These are phyloP conservation scores for Metschnikowia anglica DNA, from an alignment of 805 yeast species.

Conservation along the genomic window DNA sequence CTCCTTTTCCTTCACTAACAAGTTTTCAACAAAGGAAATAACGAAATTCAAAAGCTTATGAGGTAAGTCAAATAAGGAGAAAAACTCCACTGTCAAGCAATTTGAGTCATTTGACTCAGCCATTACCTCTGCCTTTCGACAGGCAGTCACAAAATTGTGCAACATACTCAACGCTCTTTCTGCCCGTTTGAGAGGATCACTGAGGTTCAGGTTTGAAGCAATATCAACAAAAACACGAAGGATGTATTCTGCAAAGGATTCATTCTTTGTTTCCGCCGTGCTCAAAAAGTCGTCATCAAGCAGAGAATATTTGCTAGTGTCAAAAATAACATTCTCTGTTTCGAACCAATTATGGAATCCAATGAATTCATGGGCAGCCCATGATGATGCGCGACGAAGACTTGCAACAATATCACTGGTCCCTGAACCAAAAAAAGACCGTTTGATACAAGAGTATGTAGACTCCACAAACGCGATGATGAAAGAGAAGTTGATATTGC, in stretches of 20 bases:
- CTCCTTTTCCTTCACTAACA: not conserved
- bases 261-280: not conserved
- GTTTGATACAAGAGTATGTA: slow-evolving; percentile 28
- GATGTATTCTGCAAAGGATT: slow-evolving; percentile 2
- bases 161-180: slow-evolving; percentile 21
- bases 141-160: slow-evolving; percentile 28
- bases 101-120: slow-evolving; percentile 9
- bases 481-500: slow-evolving; percentile 27
- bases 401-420: slow-evolving; percentile 17
- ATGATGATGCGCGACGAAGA: slow-evolving; percentile 20
- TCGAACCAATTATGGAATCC: slow-evolving; percentile 38
- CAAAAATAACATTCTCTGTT: slow-evolving; percentile 13
- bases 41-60: slow-evolving; percentile 7
- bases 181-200: not conserved
- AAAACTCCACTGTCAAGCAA: slow-evolving; percentile 3
- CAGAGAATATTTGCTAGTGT: not conserved
- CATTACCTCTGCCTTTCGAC: slow-evolving; percentile 24
- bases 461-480: slow-evolving; percentile 36
- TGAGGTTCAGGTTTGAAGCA: not conserved
- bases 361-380: slow-evolving; percentile 29
- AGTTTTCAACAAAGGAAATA: not conserved
- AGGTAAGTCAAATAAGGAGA: slow-evolving; percentile 4
- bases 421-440: slow-evolving; percentile 23
- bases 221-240: not conserved
- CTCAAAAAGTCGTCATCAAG: slow-evolving; percentile 2